Conservation (phyloP, 495 filamentous ascomycete species). For the Penicillium goetzii region DNA sequence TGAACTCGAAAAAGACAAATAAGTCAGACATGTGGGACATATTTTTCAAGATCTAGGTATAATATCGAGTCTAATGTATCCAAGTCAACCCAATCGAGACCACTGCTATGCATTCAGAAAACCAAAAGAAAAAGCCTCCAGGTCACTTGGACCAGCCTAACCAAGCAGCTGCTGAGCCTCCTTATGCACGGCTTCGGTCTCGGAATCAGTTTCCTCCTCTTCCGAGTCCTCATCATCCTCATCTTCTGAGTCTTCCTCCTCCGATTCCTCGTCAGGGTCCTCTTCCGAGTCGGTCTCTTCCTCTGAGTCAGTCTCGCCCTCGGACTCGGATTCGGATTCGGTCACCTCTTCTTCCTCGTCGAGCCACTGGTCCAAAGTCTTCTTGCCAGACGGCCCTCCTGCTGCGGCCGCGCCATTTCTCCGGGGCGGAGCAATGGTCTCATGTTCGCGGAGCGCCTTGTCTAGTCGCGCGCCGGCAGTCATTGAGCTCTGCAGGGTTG, state of each 20-base stretch:
- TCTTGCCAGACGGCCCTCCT: slow-evolving; percentile 49
- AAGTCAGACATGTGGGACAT: not conserved
- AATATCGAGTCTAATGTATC: slow-evolving; percentile 7
- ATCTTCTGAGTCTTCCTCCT: not conserved
- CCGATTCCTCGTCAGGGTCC: slow-evolving; percentile 37
- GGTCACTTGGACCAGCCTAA: not conserved
- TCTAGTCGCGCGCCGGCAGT: slow-evolving; percentile 71
- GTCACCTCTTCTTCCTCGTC: slow-evolving; percentile 53
- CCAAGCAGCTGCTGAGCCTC: slow-evolving; percentile 32
- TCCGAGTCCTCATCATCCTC: slow-evolving; percentile 45
- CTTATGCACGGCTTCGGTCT: slow-evolving; percentile 34
- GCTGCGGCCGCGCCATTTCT: slow-evolving; percentile 19
- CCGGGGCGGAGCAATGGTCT: slow-evolving; percentile 30
- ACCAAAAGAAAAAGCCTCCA: not conserved
- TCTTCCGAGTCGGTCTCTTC: slow-evolving; percentile 53
- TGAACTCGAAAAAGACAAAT: not conserved
- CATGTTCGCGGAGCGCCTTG: slow-evolving; percentile 50
- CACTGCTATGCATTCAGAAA: slow-evolving; percentile 9
- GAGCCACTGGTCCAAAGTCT: slow-evolving; percentile 90
- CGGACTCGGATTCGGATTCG: slow-evolving; percentile 51
- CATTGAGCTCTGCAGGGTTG: slow-evolving; percentile 36
- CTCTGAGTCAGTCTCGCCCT: slow-evolving; percentile 46
- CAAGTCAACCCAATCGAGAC: slow-evolving; percentile 1
- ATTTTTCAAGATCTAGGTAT: slow-evolving; percentile 4
- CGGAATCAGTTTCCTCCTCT: slow-evolving; percentile 46